A percentile compares a stretch with the other conserved stretches of the same genome.
phyloP scores from a whole-genome alignment of 2,329 filamentous ascomycete species.

The Sclerotinia borealis region DNA sequence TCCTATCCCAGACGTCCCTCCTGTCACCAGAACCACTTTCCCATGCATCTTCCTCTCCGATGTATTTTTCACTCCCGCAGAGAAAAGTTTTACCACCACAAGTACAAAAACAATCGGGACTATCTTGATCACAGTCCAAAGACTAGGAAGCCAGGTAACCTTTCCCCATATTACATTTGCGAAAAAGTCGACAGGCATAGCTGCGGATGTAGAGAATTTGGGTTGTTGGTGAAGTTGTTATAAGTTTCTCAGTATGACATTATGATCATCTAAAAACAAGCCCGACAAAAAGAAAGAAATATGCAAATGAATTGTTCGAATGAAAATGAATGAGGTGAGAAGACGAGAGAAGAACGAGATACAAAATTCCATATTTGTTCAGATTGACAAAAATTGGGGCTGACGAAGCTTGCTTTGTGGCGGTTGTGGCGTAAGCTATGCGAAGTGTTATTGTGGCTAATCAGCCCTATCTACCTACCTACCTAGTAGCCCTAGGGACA shows the following conservation, averaged over 20 bases:
- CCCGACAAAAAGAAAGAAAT: neutral
- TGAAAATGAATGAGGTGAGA: neutral
- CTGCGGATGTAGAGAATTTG: neutral
- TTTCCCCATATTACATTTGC: slow-evolving; percentile 23
- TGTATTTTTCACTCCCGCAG: slow-evolving; percentile 65
- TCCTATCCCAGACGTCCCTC: slow-evolving; percentile 90
- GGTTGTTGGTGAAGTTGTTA: neutral
- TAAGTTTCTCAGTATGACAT: slow-evolving; percentile 1
- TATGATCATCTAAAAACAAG: neutral
- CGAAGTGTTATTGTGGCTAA: neutral
- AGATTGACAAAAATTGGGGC: neutral
- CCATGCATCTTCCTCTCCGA: slow-evolving; percentile 85
- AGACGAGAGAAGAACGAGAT: neutral
- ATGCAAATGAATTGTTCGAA: neutral
- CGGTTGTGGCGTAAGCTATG: slow-evolving; percentile 5
- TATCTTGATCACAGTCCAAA: slow-evolving; percentile 47
- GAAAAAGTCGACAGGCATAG: slow-evolving; percentile 31
- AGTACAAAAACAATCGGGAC: slow-evolving; percentile 46
- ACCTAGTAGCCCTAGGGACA: no score
- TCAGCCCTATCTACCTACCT: no score
- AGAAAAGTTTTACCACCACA: slow-evolving; percentile 65
- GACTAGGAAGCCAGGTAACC: slow-evolving; percentile 21
- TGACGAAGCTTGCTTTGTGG: slow-evolving; percentile 2
- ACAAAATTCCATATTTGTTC: slow-evolving; percentile 10
- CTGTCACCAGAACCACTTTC: slow-evolving; percentile 87